These are phyloP conservation scores for Diutina sp. DNA, from an alignment of 1,139 yeast genomes.

Conservation along the genomic window DNA sequence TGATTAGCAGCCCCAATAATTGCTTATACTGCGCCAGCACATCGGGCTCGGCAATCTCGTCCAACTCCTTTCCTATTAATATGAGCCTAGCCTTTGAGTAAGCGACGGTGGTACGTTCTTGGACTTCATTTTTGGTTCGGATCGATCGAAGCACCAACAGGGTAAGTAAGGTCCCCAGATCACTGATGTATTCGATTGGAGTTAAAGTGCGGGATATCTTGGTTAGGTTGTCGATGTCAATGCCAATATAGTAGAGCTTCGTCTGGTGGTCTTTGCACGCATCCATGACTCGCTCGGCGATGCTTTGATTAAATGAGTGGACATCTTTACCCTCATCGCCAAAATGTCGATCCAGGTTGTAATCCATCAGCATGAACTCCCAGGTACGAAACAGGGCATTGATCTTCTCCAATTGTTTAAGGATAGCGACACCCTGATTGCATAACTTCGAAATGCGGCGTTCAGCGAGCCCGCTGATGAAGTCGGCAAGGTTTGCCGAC, in stretches of 20 bases:
- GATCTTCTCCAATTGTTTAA: slow-evolving; percentile 38
- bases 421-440: slow-evolving; percentile 31
- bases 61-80: slow-evolving; percentile 42
- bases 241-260: slow-evolving; percentile 25
- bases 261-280: slow-evolving; percentile 35
- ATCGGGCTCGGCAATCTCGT: slow-evolving; percentile 19
- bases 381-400: slow-evolving; percentile 37
- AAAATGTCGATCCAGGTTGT: slow-evolving; percentile 31
- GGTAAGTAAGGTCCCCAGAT: slow-evolving; percentile 45
- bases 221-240: slow-evolving; percentile 35
- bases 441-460: slow-evolving; percentile 37
- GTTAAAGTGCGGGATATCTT: slow-evolving; percentile 25
- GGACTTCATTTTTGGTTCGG: slow-evolving; percentile 32
- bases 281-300: slow-evolving; percentile 36
- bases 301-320: slow-evolving; percentile 29
- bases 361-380: slow-evolving; percentile 46
- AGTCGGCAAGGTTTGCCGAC: background rate
- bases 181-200: slow-evolving; percentile 38
- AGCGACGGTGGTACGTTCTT: slow-evolving; percentile 38
- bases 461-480: slow-evolving; percentile 17
- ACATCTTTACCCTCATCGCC: slow-evolving; percentile 11
- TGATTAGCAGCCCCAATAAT: slow-evolving; percentile 37
- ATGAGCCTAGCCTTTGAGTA: slow-evolving; percentile 46
- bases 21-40: slow-evolving; percentile 37
- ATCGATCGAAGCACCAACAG: slow-evolving; percentile 36